Evolutionary conservation across 2,329 filamentous ascomycete genomes (phyloP).

Genomic region (Leptodontidium sp.): DNA sequence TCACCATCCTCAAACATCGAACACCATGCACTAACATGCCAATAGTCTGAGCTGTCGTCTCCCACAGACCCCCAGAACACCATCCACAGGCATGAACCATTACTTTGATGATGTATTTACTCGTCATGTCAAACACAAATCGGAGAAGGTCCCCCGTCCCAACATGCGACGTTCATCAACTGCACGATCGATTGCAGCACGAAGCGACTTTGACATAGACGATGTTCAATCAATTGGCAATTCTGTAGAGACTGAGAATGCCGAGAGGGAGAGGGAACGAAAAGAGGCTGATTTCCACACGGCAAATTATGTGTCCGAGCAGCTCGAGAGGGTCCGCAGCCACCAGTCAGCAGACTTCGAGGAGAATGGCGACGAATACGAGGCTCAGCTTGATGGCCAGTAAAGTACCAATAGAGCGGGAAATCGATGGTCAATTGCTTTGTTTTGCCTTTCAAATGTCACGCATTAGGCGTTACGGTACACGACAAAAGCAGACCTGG

Average conservation of each 20-base stretch:
- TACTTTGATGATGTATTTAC: slow-evolving; percentile 94
- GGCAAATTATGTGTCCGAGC: slow-evolving; percentile 81
- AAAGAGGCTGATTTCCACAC: slow-evolving; percentile 73
- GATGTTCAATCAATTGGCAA: slow-evolving; percentile 48
- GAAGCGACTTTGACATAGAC: slow-evolving; percentile 75
- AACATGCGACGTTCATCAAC: slow-evolving; percentile 81
- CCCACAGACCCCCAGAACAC: slow-evolving; percentile 91
- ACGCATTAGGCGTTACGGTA: slow-evolving; percentile 12
- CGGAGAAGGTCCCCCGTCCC: slow-evolving; percentile 55
- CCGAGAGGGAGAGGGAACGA: slow-evolving; percentile 59
- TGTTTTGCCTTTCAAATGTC: background rate
- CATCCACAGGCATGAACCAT: slow-evolving; percentile 82
- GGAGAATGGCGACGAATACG: slow-evolving; percentile 66
- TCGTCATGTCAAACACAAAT: slow-evolving; percentile 56
- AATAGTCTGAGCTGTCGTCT: slow-evolving; percentile 84
- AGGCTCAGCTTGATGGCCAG: slow-evolving; percentile 59
- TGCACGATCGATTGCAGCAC: slow-evolving; percentile 80
- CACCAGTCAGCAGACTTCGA: slow-evolving; percentile 47
- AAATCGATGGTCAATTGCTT: background rate
- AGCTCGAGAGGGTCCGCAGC: slow-evolving; percentile 76
- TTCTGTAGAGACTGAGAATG: slow-evolving; percentile 59
- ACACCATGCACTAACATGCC: slow-evolving; percentile 51
- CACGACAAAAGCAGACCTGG: slow-evolving; percentile 9
- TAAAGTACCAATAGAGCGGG: slow-evolving; percentile 12
- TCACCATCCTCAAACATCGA: slow-evolving; percentile 28